phyloP scores from a whole-genome alignment of 2,329 filamentous ascomycete genomes.

The Colletotrichum destructivum region DNA sequence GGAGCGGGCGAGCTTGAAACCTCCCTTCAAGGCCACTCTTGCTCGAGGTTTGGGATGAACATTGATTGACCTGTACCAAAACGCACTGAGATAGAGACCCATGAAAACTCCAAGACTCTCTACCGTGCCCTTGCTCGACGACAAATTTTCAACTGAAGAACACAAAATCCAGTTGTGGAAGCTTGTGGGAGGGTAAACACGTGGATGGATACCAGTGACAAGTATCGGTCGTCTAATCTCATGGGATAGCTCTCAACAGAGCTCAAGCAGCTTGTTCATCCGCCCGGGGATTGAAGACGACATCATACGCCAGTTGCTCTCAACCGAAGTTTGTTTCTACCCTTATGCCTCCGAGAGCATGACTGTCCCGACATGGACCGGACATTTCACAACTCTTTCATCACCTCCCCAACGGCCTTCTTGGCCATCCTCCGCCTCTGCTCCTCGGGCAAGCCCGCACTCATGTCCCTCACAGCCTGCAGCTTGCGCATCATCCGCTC shows the following conservation, averaged over 20 bases:
- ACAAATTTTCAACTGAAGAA: too few species aligned
- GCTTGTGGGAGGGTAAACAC: too few species aligned
- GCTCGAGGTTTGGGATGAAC: background rate
- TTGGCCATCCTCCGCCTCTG: slow-evolving; percentile 74
- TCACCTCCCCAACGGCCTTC: slow-evolving; percentile 74
- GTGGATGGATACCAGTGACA: too few species aligned
- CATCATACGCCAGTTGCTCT: background rate
- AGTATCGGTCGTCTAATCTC: too few species aligned
- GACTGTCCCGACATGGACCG: too few species aligned
- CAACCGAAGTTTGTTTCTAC: background rate
- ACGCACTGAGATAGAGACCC: background rate
- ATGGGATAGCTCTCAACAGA: too few species aligned
- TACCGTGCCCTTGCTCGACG: background rate
- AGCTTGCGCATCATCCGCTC: slow-evolving; percentile 76
- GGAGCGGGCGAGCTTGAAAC: background rate
- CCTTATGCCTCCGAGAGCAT: background rate
- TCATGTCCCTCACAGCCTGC: slow-evolving; percentile 73
- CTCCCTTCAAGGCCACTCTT: background rate
- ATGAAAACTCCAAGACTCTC: background rate
- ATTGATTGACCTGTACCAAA: background rate
- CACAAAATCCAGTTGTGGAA: background rate
- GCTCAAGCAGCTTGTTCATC: too few species aligned
- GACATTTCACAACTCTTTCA: slow-evolving; percentile 67
- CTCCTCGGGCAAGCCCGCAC: slow-evolving; percentile 71
- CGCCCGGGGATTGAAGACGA: too few species aligned